Evolutionary conservation across 805 yeast genomes (phyloP), one percentile per base, ranked within the genome.

Genomic region (Diddensiella santjacobensis): DNA sequence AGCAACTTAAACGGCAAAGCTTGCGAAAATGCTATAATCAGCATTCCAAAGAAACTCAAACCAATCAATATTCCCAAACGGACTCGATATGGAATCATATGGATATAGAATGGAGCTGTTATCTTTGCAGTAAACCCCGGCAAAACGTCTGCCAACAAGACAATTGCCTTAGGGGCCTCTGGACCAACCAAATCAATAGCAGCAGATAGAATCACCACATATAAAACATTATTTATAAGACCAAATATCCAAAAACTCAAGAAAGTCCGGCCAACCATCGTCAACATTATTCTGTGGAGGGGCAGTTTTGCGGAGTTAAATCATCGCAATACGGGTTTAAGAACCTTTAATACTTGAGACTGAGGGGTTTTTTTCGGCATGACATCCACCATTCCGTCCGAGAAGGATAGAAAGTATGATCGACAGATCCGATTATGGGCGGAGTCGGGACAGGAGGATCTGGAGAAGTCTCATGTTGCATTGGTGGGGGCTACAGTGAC

Each of bases 361-460:
- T n/a, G n/a, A n/a, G n/a, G n/a, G n/a, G n/a, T n/a, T n/a, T n/a
- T n/a, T n/a, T n/a, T n/a, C n/a, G n/a, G n/a, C n/a, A n/a, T n/a
- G n/a, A n/a, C n/a, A n/a, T n/a, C n/a, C n/a, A n/a, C n/a, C n/a
- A n/a, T 40, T 10, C 43, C 43, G 4, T 23, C 22, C n/a, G 50
- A 48, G 10, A 57, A 54, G 42, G 63, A 58, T 37, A 50, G 52
- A 24, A 81, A 81, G 52, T 89, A 87, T 61, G 96, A 90, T 64
- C 74, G 99, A 33, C 98, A 91, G 62, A 68, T 91, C 50, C 75
- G 97, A 31, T 68, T 91, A 13, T 91, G 98, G 98, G 89, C 87
- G 1, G 59, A 75, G 0, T 64, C 73, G 8, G 99, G 97, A 2
- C 99, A 91, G 59, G 50, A 63, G 3, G 69, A 71, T 4, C 70